phyloP scores from a whole-genome alignment of 1,284 basidiomycete genomes.

The Chondrostereum purpureum region DNA sequence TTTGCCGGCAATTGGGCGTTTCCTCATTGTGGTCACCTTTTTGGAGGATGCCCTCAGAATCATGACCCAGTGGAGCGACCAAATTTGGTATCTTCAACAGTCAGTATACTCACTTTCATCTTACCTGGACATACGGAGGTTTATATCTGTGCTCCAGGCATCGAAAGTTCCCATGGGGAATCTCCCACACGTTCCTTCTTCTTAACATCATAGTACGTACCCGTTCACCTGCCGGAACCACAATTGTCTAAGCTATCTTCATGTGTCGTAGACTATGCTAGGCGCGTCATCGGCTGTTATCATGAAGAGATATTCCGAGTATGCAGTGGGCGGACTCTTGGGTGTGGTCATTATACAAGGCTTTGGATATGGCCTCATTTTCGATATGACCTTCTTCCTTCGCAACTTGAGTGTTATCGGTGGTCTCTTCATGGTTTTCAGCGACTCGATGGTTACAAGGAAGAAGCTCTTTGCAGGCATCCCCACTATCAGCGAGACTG shows the following conservation, averaged over 20 bases:
- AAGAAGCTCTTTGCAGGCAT: constrained; percentile 91
- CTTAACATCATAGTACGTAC: constrained; percentile 85
- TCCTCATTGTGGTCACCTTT: constrained; percentile 98
- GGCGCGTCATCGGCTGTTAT: constrained; percentile 85
- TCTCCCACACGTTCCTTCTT: constrained; percentile 90
- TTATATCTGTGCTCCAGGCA: constrained; percentile 48
- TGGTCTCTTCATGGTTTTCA: constrained; percentile 96
- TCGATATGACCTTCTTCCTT: constrained; percentile 99
- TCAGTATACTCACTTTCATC: constrained; percentile 22
- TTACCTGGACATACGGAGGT: constrained; percentile 10
- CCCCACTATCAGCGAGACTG: constrained; percentile 87
- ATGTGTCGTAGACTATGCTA: constrained; percentile 72
- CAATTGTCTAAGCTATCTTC: constrained; percentile 6
- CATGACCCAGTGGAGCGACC: constrained; percentile 91
- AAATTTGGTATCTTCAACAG: constrained; percentile 95
- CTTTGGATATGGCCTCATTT: constrained; percentile 91
- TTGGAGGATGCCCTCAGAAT: constrained; percentile 95
- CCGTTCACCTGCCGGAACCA: neutral
- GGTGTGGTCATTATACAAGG: constrained; percentile 93
- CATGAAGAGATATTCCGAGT: constrained; percentile 1
- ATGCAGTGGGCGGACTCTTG: constrained; percentile 25
- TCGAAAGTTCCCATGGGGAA: constrained; percentile 89
- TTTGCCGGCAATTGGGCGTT: constrained; percentile 91
- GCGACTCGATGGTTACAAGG: constrained; percentile 84
- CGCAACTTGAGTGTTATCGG: constrained; percentile 91